Conservation (phyloP, 2,329 filamentous ascomycete genomes). For the Myriosclerotinia duriaeana region DNA sequence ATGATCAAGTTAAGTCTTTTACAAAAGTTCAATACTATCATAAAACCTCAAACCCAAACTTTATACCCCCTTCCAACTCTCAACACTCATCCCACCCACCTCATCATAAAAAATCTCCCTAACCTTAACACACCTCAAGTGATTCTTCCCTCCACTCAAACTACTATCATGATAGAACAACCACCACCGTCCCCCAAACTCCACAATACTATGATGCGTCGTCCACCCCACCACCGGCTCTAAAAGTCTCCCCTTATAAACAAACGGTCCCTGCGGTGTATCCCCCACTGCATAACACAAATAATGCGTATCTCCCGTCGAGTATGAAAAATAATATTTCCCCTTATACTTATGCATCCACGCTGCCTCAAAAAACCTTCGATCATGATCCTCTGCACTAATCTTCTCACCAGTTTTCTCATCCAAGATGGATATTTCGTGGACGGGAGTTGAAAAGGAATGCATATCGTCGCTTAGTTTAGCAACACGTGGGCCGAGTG, state of each 20-base stretch:
- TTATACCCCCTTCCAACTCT: not conserved
- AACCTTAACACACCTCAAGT: constrained; percentile 72
- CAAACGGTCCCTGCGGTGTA: constrained; percentile 69
- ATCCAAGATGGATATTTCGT: constrained; percentile 63
- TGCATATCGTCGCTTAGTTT: constrained; percentile 65
- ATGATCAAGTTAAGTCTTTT: no score
- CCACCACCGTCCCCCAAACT: constrained; percentile 70
- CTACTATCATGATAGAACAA: constrained; percentile 76
- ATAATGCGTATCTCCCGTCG: constrained; percentile 75
- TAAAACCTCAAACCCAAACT: not conserved
- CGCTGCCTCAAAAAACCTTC: constrained; percentile 77
- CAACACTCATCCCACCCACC: constrained; percentile 57
- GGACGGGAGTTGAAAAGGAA: constrained; percentile 54
- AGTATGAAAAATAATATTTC: constrained; percentile 75
- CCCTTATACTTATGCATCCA: constrained; percentile 74
- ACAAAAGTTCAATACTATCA: no score
- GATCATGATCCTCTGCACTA: constrained; percentile 65
- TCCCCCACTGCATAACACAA: constrained; percentile 67
- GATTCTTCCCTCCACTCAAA: constrained; percentile 66
- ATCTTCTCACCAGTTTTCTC: constrained; percentile 57
- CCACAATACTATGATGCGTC: constrained; percentile 76
- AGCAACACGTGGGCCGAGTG: constrained; percentile 66
- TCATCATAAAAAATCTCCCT: constrained; percentile 71
- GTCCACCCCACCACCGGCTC: constrained; percentile 80
- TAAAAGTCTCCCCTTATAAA: constrained; percentile 67